These are phyloP conservation scores for Cutaneotrichosporon sp. DNA, from an alignment of 1,284 basidiomycete species.

Conservation along the genomic window DNA sequence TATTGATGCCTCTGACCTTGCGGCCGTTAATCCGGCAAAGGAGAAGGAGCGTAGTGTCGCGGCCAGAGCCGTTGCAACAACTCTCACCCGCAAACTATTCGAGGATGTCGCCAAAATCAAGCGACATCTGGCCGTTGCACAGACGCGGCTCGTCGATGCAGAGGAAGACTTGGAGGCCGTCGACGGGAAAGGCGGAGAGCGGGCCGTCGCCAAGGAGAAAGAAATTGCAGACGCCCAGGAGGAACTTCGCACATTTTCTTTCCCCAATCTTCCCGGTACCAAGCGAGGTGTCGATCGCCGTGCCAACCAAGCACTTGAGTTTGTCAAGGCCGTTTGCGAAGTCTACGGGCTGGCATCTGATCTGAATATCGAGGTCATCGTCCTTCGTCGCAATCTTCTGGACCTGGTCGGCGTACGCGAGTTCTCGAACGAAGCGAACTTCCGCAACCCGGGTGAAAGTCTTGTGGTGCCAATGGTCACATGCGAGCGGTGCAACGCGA, in stretches of 20 bases:
- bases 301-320: constrained; percentile 73
- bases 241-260: too few species aligned
- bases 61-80: constrained; percentile 70
- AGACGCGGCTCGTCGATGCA: constrained; percentile 55
- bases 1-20: constrained; percentile 36
- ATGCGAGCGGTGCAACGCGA: constrained; percentile 81
- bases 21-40: constrained; percentile 60
- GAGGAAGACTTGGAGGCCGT: too few species aligned
- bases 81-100: constrained; percentile 76
- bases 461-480: constrained; percentile 82
- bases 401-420: constrained; percentile 84
- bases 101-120: constrained; percentile 65
- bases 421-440: constrained; percentile 76
- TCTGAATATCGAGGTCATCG: constrained; percentile 74
- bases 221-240: too few species aligned
- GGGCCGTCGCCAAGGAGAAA: too few species aligned
- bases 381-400: constrained; percentile 83
- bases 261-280: constrained; percentile 78
- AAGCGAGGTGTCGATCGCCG: neutral
- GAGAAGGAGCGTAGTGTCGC: constrained; percentile 64
- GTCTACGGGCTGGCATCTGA: constrained; percentile 73
- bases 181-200: too few species aligned
- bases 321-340: constrained; percentile 83
- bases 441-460: constrained; percentile 89
- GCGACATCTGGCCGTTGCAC: constrained; percentile 60